phyloP scores from a whole-genome alignment of 2,329 filamentous ascomycete species.

The Monilinia polystroma region DNA sequence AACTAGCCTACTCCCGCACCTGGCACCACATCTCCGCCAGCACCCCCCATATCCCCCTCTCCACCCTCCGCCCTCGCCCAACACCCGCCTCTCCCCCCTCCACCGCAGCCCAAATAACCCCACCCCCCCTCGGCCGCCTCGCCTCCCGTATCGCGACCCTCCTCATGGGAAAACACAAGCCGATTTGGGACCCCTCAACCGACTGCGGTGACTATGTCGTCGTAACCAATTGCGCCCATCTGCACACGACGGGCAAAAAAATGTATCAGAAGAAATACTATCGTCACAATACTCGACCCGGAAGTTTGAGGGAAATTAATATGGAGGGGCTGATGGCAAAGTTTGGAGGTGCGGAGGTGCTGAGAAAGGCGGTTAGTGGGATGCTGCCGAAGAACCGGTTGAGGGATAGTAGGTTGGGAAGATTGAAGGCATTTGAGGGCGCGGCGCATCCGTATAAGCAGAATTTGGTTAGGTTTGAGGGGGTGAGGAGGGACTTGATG shows the following conservation, averaged over 20 bases:
- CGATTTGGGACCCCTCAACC: conserved; percentile 93
- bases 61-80: conserved; percentile 47
- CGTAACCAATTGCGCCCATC: conserved; percentile 80
- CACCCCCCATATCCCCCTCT: conserved; percentile 59
- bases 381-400: conserved; percentile 98
- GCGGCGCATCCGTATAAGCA: conserved; percentile 84
- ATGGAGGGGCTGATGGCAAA: conserved; percentile 96
- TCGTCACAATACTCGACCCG: conserved; percentile 86
- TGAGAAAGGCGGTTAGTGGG: conserved; percentile 87
- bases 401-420: conserved; percentile 79
- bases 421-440: conserved; percentile 97
- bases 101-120: conserved; percentile 49
- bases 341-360: conserved; percentile 86
- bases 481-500: conserved; percentile 44
- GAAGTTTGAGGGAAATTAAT: conserved; percentile 80
- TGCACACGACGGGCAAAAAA: conserved; percentile 90
- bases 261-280: conserved; percentile 94
- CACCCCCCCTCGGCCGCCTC: conserved; percentile 83
- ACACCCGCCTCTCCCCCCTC: conserved; percentile 40
- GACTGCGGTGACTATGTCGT: conserved; percentile 99
- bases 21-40: conserved; percentile 86
- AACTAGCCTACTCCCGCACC: conserved; percentile 90
- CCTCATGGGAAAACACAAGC: conserved; percentile 99
- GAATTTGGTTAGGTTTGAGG: conserved; percentile 76
- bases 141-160: conserved; percentile 82